These are phyloP conservation scores for Mycena olivaceomarginata DNA, from an alignment of 768 basidiomycete species.

Conservation along the genomic window DNA sequence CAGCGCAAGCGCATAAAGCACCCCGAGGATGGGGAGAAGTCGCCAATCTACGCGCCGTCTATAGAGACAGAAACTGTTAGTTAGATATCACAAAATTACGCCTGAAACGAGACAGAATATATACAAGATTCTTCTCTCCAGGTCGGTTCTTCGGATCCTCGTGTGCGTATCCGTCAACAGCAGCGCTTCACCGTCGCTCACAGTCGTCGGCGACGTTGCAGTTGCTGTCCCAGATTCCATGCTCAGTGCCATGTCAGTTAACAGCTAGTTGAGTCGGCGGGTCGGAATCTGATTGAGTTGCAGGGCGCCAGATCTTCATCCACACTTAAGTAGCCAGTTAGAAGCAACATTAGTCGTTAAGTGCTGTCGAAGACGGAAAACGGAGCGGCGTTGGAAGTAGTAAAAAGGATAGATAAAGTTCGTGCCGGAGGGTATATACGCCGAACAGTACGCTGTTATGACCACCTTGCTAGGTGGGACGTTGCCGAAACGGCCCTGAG, in stretches of 20 bases:
- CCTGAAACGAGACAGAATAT: neutral
- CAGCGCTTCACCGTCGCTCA: constrained; percentile 32
- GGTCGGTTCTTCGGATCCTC: constrained; percentile 12
- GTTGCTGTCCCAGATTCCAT: constrained; percentile 26
- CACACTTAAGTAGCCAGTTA: constrained; percentile 36
- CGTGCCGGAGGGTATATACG: constrained; percentile 33
- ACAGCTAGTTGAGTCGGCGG: neutral
- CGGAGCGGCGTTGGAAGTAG: constrained; percentile 29
- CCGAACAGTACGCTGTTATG: constrained; percentile 29
- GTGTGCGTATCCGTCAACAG: constrained; percentile 30
- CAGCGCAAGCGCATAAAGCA: constrained; percentile 61
- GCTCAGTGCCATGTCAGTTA: neutral
- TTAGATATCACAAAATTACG: neutral
- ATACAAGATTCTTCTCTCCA: constrained; percentile 40
- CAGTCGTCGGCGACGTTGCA: constrained; percentile 9
- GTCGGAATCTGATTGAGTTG: constrained; percentile 22
- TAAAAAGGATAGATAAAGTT: constrained; percentile 38
- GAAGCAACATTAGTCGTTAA: constrained; percentile 42
- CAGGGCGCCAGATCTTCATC: constrained; percentile 16
- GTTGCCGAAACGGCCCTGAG: constrained; percentile 29
- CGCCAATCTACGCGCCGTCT: constrained; percentile 63
- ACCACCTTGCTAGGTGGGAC: constrained; percentile 21
- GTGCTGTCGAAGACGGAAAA: constrained; percentile 36
- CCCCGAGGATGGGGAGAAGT: constrained; percentile 61
- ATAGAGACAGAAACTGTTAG: constrained; percentile 38